Conservation (phyloP, 129 eudicot species). For the Helichrysum umbraculigerum region DNA sequence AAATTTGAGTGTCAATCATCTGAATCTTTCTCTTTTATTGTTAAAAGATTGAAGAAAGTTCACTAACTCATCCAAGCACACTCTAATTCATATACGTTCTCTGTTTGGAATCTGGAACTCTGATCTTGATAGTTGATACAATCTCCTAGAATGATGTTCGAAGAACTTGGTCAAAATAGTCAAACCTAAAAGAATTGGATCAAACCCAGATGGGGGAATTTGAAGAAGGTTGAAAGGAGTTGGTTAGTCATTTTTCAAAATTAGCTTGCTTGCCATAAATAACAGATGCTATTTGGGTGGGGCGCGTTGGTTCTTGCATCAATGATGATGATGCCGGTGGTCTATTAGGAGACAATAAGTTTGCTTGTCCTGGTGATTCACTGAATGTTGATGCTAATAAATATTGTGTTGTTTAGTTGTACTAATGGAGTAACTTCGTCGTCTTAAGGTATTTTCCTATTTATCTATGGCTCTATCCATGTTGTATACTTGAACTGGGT, state of each 20-base stretch:
- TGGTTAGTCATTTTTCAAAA: conserved; percentile 21
- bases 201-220: neutral
- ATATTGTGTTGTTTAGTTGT: neutral
- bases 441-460: no score
- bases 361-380: conserved; percentile 33
- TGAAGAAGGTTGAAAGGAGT: conserved; percentile 23
- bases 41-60: conserved; percentile 24
- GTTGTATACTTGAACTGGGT: no score
- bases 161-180: neutral
- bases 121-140: neutral
- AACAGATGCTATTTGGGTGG: conserved; percentile 29
- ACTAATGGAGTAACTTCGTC: neutral
- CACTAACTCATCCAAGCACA: neutral
- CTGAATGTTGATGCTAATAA: neutral
- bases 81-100: neutral
- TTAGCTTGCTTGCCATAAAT: neutral
- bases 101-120: neutral
- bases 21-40: conserved; percentile 36
- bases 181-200: neutral
- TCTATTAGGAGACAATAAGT: conserved; percentile 25
- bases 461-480: no score
- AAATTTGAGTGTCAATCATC: conserved; percentile 37
- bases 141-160: neutral
- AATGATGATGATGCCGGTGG: neutral
- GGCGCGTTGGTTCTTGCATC: neutral